Evolutionary conservation across 169 alveolate species (phyloP).

Genomic region (Cryptosporidium baileyi): DNA sequence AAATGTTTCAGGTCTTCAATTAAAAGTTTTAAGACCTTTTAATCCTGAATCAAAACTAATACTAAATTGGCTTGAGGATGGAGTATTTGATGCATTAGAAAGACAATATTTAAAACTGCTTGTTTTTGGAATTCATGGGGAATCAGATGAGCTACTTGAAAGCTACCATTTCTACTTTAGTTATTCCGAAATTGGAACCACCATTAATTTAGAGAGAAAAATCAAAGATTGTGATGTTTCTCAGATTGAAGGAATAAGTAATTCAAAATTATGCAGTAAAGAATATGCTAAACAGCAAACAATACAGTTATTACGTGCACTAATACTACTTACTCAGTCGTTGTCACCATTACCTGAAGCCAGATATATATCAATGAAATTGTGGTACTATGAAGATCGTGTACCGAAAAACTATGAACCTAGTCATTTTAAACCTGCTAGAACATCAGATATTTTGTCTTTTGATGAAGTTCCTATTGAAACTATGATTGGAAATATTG

Average conservation of each 20-base stretch:
- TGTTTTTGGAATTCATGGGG: slow-evolving; percentile 79
- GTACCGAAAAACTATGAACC: slow-evolving; percentile 84
- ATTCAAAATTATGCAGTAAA: slow-evolving; percentile 72
- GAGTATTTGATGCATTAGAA: slow-evolving; percentile 84
- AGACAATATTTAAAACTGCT: slow-evolving; percentile 76
- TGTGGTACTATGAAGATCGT: slow-evolving; percentile 81
- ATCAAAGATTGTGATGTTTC: slow-evolving; percentile 35
- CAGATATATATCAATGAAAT: slow-evolving; percentile 81
- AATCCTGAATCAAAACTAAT: slow-evolving; percentile 74
- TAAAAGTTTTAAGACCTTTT: slow-evolving; percentile 74
- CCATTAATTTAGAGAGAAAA: slow-evolving; percentile 55
- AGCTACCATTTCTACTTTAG: slow-evolving; percentile 76
- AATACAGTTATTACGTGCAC: slow-evolving; percentile 75
- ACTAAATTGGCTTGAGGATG: slow-evolving; percentile 84
- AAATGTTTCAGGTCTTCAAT: slow-evolving; percentile 73
- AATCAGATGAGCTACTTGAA: slow-evolving; percentile 79
- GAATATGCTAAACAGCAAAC: slow-evolving; percentile 75
- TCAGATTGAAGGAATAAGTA: slow-evolving; percentile 60
- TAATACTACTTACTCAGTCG: slow-evolving; percentile 82
- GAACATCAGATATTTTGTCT: slow-evolving; percentile 71
- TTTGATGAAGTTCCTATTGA: slow-evolving; percentile 73
- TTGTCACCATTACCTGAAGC: slow-evolving; percentile 83
- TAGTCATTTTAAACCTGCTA: slow-evolving; percentile 80
- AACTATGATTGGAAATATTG: slow-evolving; percentile 77
- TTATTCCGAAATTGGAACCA: slow-evolving; percentile 68